Evolutionary conservation across 129 eudicot species (phyloP).

Genomic region (Artemisia tridentata): DNA sequence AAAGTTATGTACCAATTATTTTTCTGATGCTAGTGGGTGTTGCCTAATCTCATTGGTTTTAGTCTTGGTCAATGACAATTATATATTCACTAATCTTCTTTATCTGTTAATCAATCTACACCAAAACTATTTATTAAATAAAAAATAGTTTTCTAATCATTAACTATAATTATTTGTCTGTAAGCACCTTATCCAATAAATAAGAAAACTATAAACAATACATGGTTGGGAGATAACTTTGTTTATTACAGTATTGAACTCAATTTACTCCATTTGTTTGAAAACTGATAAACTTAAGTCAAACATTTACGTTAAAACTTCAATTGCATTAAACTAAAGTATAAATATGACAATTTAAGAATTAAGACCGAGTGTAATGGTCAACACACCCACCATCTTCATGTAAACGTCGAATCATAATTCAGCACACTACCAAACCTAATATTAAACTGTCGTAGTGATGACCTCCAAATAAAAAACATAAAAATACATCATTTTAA

Average conservation of each 20-base stretch:
- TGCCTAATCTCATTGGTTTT: conserved; percentile 18
- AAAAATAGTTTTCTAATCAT: conserved; percentile 9
- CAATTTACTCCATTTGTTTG: neutral
- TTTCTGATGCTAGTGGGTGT: conserved; percentile 1
- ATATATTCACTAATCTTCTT: conserved; percentile 11
- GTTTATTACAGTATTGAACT: conserved; percentile 2
- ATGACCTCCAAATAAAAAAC: too few species aligned
- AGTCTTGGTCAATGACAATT: conserved; percentile 21
- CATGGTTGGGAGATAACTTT: conserved; percentile 8
- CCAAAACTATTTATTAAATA: conserved; percentile 3
- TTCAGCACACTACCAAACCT: too few species aligned
- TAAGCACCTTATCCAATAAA: conserved; percentile 28
- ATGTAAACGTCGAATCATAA: too few species aligned
- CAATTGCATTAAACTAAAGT: too few species aligned
- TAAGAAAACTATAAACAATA: neutral
- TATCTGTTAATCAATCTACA: conserved; percentile 14
- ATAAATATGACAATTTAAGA: too few species aligned
- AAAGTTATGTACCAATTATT: neutral
- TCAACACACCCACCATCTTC: too few species aligned
- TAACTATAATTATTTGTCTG: neutral
- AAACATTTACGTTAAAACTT: neutral
- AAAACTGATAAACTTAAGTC: neutral
- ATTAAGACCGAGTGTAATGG: too few species aligned
- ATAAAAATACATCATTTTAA: too few species aligned
- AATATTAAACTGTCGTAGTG: too few species aligned